These are phyloP conservation scores for Citrus sp. DNA, from an alignment of 345 rosid species.

Conservation along the genomic window DNA sequence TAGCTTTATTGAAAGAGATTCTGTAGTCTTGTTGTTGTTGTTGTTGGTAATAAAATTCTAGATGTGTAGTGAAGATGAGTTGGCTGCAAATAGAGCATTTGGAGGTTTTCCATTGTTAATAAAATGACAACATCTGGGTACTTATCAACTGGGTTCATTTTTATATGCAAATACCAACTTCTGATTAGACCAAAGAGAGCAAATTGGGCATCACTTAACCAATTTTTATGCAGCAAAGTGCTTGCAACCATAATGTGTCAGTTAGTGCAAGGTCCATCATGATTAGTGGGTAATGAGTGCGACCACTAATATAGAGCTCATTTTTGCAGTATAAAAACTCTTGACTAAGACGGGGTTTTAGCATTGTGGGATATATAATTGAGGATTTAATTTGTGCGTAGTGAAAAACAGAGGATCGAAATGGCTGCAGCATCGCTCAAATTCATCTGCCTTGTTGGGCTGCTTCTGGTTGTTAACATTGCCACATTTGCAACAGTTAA, in stretches of 20 bases:
- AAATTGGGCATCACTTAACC: neutral
- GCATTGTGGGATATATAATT: neutral
- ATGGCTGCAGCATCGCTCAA: slow-evolving; percentile 25
- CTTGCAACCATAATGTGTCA: slow-evolving; percentile 9
- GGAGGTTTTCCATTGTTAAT: neutral
- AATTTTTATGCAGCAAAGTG: slow-evolving; percentile 7
- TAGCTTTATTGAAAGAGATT: slow-evolving; percentile 12
- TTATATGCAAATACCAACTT: neutral
- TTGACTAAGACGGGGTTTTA: neutral
- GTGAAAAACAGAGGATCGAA: slow-evolving; percentile 1
- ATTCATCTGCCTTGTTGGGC: slow-evolving; percentile 18
- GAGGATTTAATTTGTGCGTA: neutral
- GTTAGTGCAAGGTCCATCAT: slow-evolving; percentile 33
- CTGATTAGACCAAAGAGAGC: neutral
- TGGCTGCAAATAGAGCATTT: neutral
- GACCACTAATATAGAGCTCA: slow-evolving; percentile 5
- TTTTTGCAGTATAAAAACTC: slow-evolving; percentile 28
- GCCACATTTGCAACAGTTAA: slow-evolving; percentile 8
- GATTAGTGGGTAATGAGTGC: slow-evolving; percentile 23
- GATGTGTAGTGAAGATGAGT: neutral
- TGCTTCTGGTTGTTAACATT: slow-evolving; percentile 19
- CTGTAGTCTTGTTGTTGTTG: neutral
- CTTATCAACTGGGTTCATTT: neutral
- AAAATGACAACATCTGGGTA: slow-evolving; percentile 20
- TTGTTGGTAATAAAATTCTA: slow-evolving; percentile 6